Percentiles rank a stretch among this genome's conserved stretches.
Evolutionary conservation across 1,284 basidiomycete genomes (phyloP).

Genomic region (Pseudomicrostroma phylloplanum): DNA sequence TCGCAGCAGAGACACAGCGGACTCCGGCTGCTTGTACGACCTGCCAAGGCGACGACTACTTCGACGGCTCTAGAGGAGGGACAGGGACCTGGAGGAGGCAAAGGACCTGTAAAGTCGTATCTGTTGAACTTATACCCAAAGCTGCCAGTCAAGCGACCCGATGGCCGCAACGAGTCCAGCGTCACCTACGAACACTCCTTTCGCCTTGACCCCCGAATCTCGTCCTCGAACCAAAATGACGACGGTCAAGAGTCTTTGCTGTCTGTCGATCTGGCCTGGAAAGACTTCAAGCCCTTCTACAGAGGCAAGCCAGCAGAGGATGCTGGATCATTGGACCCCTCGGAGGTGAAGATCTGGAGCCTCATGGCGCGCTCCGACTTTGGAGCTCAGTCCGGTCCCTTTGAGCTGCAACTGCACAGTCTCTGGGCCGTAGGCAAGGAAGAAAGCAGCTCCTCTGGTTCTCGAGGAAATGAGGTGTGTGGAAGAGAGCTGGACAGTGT

Average conservation of each 20-base stretch:
- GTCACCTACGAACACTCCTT: conserved; percentile 54
- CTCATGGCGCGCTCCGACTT: conserved; percentile 41
- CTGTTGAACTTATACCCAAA: conserved; percentile 54
- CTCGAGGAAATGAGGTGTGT: neutral
- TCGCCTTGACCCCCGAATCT: conserved; percentile 13
- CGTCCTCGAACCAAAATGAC: neutral
- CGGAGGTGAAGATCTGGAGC: conserved; percentile 32
- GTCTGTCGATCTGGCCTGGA: conserved; percentile 46
- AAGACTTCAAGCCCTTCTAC: conserved; percentile 53
- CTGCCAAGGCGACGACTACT: conserved; percentile 12
- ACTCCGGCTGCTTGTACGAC: conserved; percentile 23
- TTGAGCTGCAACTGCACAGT: conserved; percentile 3
- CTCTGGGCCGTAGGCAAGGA: neutral
- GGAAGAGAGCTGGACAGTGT: neutral
- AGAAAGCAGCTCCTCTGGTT: neutral
- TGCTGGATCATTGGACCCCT: conserved; percentile 21
- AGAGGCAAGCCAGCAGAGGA: conserved; percentile 49
- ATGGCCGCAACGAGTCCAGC: conserved; percentile 51
- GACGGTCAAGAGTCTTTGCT: neutral
- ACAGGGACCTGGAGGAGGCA: conserved; percentile 20
- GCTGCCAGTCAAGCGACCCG: conserved; percentile 41
- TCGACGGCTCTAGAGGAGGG: conserved; percentile 4
- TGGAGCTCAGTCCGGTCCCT: conserved; percentile 9
- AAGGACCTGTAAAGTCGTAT: conserved; percentile 38
- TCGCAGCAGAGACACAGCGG: conserved; percentile 18